These are phyloP conservation scores for Sclerotinia glacialis DNA, from an alignment of 2,329 filamentous ascomycete genomes.

Conservation along the genomic window DNA sequence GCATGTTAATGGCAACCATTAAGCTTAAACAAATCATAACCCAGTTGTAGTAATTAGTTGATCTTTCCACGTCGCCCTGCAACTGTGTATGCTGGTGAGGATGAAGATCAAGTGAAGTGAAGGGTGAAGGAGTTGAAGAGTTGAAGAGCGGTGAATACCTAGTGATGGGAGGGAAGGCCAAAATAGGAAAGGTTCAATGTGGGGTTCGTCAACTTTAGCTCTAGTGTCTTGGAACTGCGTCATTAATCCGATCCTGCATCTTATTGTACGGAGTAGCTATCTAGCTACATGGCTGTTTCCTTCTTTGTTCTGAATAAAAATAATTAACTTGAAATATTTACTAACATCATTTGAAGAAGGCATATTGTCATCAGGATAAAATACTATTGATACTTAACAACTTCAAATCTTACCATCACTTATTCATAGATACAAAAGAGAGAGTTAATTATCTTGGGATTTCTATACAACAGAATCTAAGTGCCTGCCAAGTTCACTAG, in stretches of 20 bases:
- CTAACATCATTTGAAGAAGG: not conserved
- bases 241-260: not conserved
- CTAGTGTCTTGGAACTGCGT: constrained; percentile 13
- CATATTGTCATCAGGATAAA: not conserved
- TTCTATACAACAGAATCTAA: not conserved
- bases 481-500: not conserved
- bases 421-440: not conserved
- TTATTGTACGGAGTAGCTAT: not conserved
- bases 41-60: no score
- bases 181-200: not conserved
- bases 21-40: no score
- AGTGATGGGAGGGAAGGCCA: not conserved
- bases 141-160: not conserved
- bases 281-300: no score
- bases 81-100: not conserved
- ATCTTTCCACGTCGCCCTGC: not conserved
- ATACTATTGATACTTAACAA: not conserved
- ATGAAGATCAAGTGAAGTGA: not conserved
- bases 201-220: not conserved
- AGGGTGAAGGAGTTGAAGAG: not conserved
- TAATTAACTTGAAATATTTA: not conserved
- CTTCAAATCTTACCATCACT: no score
- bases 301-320: constrained; percentile 1
- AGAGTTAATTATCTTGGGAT: not conserved
- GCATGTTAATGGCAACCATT: no score